Percentiles rank a stretch among this genome's conserved stretches.
These are phyloP conservation scores for Blastocrithidia nonstop DNA, from an alignment of 208 protist species.

Conservation along the genomic window DNA sequence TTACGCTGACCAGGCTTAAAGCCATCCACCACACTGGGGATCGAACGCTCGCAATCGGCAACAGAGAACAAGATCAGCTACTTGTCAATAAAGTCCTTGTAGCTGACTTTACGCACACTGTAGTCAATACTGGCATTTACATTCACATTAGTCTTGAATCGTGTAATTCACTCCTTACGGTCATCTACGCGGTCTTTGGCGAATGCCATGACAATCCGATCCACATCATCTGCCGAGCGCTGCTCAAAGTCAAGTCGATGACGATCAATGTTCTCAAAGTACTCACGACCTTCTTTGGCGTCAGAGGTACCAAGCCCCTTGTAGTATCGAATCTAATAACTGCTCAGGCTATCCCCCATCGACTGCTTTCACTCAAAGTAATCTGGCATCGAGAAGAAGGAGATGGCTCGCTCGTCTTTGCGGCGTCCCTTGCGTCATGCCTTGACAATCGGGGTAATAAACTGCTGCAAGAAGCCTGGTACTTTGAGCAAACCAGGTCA, in stretches of 20 bases:
- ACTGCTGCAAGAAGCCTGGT: conserved; percentile 97
- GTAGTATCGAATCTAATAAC: conserved; percentile 99
- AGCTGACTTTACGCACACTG: conserved; percentile 73
- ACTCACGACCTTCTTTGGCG: conserved; percentile 97
- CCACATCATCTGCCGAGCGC: conserved; percentile 57
- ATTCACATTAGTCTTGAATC: conserved; percentile 78
- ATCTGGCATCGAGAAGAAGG: conserved; percentile 99
- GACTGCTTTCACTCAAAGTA: conserved; percentile 93
- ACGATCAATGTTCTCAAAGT: conserved; percentile 96
- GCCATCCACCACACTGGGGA: conserved; percentile 95
- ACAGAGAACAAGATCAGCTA: conserved; percentile 99
- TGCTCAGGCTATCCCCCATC: conserved; percentile 38
- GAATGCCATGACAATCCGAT: conserved; percentile 98
- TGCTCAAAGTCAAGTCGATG: conserved; percentile 96
- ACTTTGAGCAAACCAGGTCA: conserved; percentile 96
- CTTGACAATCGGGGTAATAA: conserved; percentile 99
- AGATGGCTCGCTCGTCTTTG: conserved; percentile 28
- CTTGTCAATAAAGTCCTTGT: conserved; percentile 97
- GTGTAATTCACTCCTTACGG: conserved; percentile 97
- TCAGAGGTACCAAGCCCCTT: conserved; percentile 98
- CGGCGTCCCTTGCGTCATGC: conserved; percentile 75
- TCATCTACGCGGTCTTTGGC: conserved; percentile 95
- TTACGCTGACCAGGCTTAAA: conserved; percentile 99
- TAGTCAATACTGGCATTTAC: conserved; percentile 83
- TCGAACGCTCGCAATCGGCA: conserved; percentile 90